Base-by-base conservation (phyloP, 192 early-diverging fungal species). In the Allomyces javanicus region DNA sequence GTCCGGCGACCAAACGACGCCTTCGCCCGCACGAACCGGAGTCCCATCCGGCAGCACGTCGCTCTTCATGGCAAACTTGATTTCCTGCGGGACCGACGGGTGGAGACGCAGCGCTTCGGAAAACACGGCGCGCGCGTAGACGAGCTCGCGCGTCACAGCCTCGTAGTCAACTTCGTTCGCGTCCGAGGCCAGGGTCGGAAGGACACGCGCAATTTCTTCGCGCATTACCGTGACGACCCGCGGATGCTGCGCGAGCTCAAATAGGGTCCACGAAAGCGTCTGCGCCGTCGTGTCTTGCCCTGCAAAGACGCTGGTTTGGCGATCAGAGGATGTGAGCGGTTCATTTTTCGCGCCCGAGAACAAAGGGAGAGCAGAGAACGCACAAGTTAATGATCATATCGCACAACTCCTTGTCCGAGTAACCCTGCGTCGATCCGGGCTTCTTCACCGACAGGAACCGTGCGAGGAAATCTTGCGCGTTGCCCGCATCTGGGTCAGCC, bases 201-300 rank as follows among this genome's bases (percentile, higher is more conserved):
- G 11, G 7, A 9, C 7, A 10, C 25, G 19, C 26, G 62, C 33
- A 19, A 75, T 61, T 63, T 79, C 78, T 62, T 69, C 64, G 45
- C 70, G 64, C n/a, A 80, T 64, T 25, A 62, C 68, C 17, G 63
- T 24, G 25, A 78, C 72, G 0, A 73, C 67, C 6, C 40, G 33
- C 3, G 79, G 78, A 63, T 79, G 67, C 66, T 68, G 64, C 69
- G 73, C 63, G 12, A 86, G 67, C 22, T 66, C 45, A 45, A 72
- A 77, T 25, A 79, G 65, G 63, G 81, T 76, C 81, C 85, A 85
- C 23, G 68, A 67, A 11, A 84, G 69, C 0, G 76, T 74, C 66
- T 82, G 76, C 24, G 88, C 75, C 45, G 83, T 82, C 40, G 82
- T 75, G 72, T 84, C 76, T 66, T 83, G 74, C 67, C 82, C 81